phyloP scores from a whole-genome alignment of 768 basidiomycete genomes.

The Rickenella mellea region DNA sequence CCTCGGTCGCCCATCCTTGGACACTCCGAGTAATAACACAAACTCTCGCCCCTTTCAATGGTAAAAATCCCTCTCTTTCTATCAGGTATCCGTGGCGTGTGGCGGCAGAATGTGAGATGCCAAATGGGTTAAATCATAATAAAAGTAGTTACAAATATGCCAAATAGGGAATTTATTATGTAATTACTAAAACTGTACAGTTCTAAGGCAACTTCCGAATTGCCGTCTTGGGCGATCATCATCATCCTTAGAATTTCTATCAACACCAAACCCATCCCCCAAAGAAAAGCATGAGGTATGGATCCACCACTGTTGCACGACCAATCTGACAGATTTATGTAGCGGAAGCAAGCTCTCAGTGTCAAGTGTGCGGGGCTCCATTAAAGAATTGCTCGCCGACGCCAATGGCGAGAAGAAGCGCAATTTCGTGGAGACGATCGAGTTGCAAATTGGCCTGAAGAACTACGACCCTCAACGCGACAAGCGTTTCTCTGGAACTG shows the following conservation, averaged over 20 bases:
- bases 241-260: not conserved
- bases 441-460: conserved; percentile 94
- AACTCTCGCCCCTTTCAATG: no score
- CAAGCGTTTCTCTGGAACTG: conserved; percentile 99
- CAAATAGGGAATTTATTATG: no score
- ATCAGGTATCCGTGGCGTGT: no score
- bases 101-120: no score
- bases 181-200: conserved; percentile 1
- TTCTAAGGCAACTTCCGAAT: not conserved
- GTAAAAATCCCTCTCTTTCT: no score
- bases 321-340: not conserved
- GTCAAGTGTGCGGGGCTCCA: conserved; percentile 98
- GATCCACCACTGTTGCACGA: not conserved
- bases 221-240: not conserved
- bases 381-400: conserved; percentile 76
- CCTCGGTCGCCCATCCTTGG: no score
- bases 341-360: conserved; percentile 82
- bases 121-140: no score
- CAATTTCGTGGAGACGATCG: conserved; percentile 70
- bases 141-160: no score
- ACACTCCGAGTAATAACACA: no score
- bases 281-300: conserved; percentile 22
- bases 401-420: conserved; percentile 33
- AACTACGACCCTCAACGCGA: conserved; percentile 99
- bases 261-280: conserved; percentile 9